Evolutionary conservation across 306 rosid genomes (phyloP).

Genomic region (Cucumis cinereus): DNA sequence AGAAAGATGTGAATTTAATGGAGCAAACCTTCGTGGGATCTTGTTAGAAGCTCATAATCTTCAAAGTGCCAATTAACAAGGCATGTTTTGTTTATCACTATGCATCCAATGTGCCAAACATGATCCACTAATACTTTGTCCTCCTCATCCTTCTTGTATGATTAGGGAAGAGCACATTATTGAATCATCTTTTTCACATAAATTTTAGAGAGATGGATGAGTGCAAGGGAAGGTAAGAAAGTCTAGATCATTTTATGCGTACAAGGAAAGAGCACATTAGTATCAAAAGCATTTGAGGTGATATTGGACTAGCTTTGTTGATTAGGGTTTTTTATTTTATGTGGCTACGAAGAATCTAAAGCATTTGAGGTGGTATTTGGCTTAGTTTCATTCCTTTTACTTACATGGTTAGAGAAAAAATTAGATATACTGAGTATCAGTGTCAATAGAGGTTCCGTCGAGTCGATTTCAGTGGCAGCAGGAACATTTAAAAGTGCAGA

Average conservation of each 20-base stretch:
- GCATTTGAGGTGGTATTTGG: neutral
- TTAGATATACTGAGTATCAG: no score
- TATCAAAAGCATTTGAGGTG: neutral
- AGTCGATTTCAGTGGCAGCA: no score
- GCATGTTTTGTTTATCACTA: slow-evolving; percentile 17
- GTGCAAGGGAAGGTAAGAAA: slow-evolving; percentile 81
- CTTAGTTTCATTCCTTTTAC: neutral
- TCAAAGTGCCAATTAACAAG: slow-evolving; percentile 94
- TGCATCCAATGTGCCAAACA: neutral
- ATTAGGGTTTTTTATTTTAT: neutral
- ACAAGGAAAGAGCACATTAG: no score
- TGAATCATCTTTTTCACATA: slow-evolving; percentile 75
- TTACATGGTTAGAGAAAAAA: no score
- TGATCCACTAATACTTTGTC: neutral
- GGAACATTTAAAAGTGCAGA: no score
- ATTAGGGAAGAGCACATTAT: slow-evolving; percentile 81
- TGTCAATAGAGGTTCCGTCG: no score
- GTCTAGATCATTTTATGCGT: no score
- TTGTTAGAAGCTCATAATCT: slow-evolving; percentile 75
- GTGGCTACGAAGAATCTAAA: neutral
- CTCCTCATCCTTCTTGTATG: neutral
- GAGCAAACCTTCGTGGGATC: slow-evolving; percentile 93
- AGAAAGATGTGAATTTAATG: slow-evolving; percentile 92
- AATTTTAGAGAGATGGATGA: slow-evolving; percentile 94
- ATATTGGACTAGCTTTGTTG: neutral